A percentile compares a stretch with the other conserved stretches of the same genome.
Conservation (phyloP, 306 rosid species). For the Sophora flavescens region DNA sequence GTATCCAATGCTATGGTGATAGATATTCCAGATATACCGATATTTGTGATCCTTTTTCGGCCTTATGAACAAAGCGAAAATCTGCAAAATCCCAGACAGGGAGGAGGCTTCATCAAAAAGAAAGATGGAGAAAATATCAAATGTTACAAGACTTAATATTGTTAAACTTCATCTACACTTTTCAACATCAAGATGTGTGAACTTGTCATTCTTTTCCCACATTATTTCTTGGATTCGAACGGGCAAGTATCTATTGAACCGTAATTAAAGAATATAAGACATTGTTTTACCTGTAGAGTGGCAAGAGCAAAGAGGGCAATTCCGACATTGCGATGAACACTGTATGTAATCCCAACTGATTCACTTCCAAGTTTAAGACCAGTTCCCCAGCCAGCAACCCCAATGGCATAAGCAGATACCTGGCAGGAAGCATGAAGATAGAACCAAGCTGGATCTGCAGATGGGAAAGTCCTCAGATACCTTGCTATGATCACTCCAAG, state of each 20-base stretch:
- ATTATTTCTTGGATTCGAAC: background rate
- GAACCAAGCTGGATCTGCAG: slow-evolving; percentile 95
- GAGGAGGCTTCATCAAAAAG: slow-evolving; percentile 24
- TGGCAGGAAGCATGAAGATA: slow-evolving; percentile 82
- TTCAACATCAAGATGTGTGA: background rate
- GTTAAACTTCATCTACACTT: background rate
- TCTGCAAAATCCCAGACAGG: slow-evolving; percentile 48
- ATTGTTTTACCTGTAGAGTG: slow-evolving; percentile 71
- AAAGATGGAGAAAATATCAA: background rate
- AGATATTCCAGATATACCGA: slow-evolving; percentile 77
- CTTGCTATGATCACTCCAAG: slow-evolving; percentile 81
- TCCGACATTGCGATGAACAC: slow-evolving; percentile 76
- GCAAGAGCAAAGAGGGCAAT: slow-evolving; percentile 75
- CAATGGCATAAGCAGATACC: slow-evolving; percentile 75
- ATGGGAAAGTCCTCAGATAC: slow-evolving; percentile 69
- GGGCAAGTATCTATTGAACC: background rate
- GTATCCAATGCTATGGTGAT: slow-evolving; percentile 84
- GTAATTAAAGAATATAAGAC: background rate
- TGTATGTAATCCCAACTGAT: slow-evolving; percentile 52
- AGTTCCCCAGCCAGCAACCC: slow-evolving; percentile 94
- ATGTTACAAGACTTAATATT: slow-evolving; percentile 5
- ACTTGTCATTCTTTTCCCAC: background rate
- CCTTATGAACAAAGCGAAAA: slow-evolving; percentile 79
- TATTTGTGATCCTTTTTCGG: slow-evolving; percentile 82
- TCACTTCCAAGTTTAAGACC: slow-evolving; percentile 86